Evolutionary conservation across 306 rosid species (phyloP).

Genomic region (Cicer arietinum): DNA sequence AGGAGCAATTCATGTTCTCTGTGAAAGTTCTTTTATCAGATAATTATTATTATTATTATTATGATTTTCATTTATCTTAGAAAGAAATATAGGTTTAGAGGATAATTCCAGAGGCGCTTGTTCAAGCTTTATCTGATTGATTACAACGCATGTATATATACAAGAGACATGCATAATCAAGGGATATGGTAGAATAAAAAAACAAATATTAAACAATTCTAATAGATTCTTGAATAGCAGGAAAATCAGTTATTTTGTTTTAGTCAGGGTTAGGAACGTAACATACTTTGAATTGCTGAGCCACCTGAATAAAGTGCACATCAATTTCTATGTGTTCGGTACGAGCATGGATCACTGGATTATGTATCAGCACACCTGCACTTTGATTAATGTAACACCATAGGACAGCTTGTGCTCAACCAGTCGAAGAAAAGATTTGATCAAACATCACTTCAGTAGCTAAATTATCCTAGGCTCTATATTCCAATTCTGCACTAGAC

Average conservation of each 20-base stretch:
- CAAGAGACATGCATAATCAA: not conserved
- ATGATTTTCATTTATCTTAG: not conserved
- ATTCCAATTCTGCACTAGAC: not conserved
- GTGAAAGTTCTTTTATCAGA: too few relatives aligned
- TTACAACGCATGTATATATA: not conserved
- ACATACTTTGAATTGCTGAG: not conserved
- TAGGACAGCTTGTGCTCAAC: not conserved
- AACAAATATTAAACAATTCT: not conserved
- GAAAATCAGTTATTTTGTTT: not conserved
- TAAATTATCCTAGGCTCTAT: not conserved
- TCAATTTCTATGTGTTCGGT: not conserved
- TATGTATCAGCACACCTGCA: not conserved
- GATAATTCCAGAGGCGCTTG: not conserved
- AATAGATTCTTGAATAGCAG: not conserved
- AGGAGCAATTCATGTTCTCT: too few relatives aligned
- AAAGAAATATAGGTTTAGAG: not conserved
- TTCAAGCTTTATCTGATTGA: not conserved
- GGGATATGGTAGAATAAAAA: not conserved
- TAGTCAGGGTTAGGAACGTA: not conserved
- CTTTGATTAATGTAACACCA: not conserved
- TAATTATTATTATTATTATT: too few relatives aligned
- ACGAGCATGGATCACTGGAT: not conserved
- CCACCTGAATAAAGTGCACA: not conserved
- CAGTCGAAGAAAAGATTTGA: not conserved
- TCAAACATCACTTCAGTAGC: not conserved